These are phyloP conservation scores for Calonectria pauciramosa DNA, from an alignment of 2,329 filamentous ascomycete species.

Conservation along the genomic window DNA sequence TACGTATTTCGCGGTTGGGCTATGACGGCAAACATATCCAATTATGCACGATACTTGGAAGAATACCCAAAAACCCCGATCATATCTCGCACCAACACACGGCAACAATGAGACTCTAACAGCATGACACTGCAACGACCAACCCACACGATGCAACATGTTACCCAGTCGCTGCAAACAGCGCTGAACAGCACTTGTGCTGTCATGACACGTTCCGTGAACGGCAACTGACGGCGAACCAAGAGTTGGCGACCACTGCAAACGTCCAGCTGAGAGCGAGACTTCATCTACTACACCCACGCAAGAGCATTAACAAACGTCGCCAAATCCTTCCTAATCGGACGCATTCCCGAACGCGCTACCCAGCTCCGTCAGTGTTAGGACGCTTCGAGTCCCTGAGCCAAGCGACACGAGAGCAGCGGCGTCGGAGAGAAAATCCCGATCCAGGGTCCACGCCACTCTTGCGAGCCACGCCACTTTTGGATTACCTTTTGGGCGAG, in stretches of 20 bases:
- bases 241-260: neutral
- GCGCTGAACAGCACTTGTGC: neutral
- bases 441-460: neutral
- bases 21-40: rapidly evolving
- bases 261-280: neutral
- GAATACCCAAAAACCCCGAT: neutral
- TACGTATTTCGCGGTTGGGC: neutral
- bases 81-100: neutral
- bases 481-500: neutral
- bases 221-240: neutral
- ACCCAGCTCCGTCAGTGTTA: neutral
- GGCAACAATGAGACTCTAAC: neutral
- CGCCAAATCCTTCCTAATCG: conserved; percentile 11
- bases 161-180: neutral
- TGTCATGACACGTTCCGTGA: neutral
- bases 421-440: conserved; percentile 19
- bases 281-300: neutral
- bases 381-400: neutral
- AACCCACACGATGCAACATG: neutral
- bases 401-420: neutral
- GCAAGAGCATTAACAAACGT: neutral
- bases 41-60: neutral
- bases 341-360: neutral
- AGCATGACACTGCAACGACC: neutral
- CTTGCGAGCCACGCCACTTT: neutral